Evolutionary conservation across 768 basidiomycete species (phyloP).

Genomic region (Pleurotus citrinopileatus): DNA sequence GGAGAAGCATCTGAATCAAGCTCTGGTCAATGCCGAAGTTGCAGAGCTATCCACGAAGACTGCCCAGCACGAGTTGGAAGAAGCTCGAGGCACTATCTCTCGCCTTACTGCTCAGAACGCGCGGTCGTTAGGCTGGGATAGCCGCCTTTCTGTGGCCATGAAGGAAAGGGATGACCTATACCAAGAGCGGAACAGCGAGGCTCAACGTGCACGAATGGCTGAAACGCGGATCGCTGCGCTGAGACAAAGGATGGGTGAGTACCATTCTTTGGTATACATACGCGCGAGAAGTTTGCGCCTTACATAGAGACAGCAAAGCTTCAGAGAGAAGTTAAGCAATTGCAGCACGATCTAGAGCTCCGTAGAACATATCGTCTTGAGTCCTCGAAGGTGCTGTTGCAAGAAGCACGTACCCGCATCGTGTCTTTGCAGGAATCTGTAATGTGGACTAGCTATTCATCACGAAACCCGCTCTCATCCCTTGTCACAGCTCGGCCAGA

Average conservation of each 20-base stretch:
- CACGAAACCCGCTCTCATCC: conserved; percentile 13
- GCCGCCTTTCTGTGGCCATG: conserved; percentile 56
- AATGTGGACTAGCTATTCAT: conserved; percentile 20
- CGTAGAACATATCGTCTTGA: conserved; percentile 59
- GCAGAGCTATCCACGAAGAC: conserved; percentile 77
- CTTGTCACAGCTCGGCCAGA: conserved; percentile 35
- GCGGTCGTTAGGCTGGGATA: conserved; percentile 69
- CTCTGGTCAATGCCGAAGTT: conserved; percentile 78
- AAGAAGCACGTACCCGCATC: conserved; percentile 62
- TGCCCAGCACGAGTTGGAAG: conserved; percentile 71
- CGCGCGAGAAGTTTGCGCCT: conserved; percentile 1
- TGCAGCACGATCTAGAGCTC: conserved; percentile 63
- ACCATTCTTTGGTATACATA: conserved; percentile 15
- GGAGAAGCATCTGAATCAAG: conserved; percentile 77
- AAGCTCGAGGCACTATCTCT: conserved; percentile 62
- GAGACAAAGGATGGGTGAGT: conserved; percentile 62
- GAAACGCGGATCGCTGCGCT: conserved; percentile 64
- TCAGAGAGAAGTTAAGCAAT: conserved; percentile 59
- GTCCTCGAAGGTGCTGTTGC: conserved; percentile 63
- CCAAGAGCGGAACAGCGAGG: conserved; percentile 76
- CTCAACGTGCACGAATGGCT: conserved; percentile 62
- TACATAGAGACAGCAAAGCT: conserved; percentile 51
- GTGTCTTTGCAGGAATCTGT: conserved; percentile 61
- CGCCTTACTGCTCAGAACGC: conserved; percentile 69
- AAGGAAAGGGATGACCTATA: conserved; percentile 82